Evolutionary conservation across 2,329 filamentous ascomycete genomes (phyloP).

Genomic region (Davidsoniella virescens): DNA sequence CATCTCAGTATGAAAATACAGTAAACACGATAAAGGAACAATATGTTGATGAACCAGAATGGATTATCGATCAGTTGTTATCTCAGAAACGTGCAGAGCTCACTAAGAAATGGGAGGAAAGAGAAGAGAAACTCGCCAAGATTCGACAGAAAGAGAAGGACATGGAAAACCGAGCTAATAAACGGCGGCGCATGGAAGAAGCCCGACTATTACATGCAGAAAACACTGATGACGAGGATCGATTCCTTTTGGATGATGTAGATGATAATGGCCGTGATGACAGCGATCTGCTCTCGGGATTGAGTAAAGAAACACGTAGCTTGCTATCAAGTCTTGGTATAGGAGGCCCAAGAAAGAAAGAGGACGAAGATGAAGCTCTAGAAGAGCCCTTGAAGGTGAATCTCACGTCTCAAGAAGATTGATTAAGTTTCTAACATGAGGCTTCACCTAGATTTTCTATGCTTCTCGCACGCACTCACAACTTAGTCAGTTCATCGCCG

Average conservation of each 20-base stretch:
- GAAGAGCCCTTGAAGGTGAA: slow-evolving; percentile 52
- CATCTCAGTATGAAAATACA: slow-evolving; percentile 35
- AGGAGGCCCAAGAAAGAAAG: slow-evolving; percentile 20
- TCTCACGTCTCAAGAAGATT: background rate
- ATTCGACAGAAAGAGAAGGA: slow-evolving; percentile 47
- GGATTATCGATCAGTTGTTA: slow-evolving; percentile 67
- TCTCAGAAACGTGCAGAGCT: slow-evolving; percentile 52
- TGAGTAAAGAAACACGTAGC: slow-evolving; percentile 61
- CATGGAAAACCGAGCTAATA: slow-evolving; percentile 33
- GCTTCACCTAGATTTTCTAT: slow-evolving; percentile 51
- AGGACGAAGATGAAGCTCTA: slow-evolving; percentile 29
- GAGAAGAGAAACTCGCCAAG: slow-evolving; percentile 54
- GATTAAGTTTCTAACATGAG: slow-evolving; percentile 18
- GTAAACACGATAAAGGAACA: slow-evolving; percentile 28
- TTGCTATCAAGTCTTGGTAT: slow-evolving; percentile 52
- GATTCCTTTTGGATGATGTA: slow-evolving; percentile 57
- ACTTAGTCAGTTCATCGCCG: slow-evolving; percentile 70
- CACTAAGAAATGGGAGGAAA: slow-evolving; percentile 48
- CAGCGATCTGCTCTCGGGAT: slow-evolving; percentile 30
- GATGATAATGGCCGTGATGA: slow-evolving; percentile 32
- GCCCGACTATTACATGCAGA: slow-evolving; percentile 7
- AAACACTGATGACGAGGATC: slow-evolving; percentile 40
- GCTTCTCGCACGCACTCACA: slow-evolving; percentile 90
- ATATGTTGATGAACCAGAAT: slow-evolving; percentile 57
- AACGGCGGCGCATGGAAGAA: slow-evolving; percentile 30